Percentiles rank a stretch among this genome's conserved stretches.
Evolutionary conservation across 768 basidiomycete genomes (phyloP).

Genomic region (Naganishia randhawae): DNA sequence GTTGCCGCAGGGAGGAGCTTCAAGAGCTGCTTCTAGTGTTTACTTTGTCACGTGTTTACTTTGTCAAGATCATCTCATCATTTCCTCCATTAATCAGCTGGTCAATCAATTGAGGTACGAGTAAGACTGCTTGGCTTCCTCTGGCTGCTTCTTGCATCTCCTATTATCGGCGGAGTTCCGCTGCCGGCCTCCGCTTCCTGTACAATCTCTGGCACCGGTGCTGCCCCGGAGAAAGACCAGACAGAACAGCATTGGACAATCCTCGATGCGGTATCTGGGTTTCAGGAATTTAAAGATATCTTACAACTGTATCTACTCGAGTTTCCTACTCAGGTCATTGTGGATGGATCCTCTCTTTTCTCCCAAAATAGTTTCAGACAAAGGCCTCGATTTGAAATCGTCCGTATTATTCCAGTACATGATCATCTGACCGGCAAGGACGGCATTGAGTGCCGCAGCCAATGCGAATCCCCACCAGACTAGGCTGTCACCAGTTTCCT

Average conservation of each 20-base stretch:
- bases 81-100: no score
- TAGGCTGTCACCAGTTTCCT: conserved; percentile 78
- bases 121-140: no score
- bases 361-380: conserved; percentile 9
- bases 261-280: no score
- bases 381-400: conserved; percentile 5
- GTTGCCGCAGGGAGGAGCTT: neutral
- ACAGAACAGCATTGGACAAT: no score
- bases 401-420: conserved; percentile 53
- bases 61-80: no score
- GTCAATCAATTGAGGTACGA: no score
- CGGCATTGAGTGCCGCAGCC: conserved; percentile 72
- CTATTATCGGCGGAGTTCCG: no score
- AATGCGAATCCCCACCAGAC: conserved; percentile 79
- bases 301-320: conserved; percentile 2
- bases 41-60: neutral
- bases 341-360: neutral
- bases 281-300: no score
- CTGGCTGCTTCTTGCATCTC: no score
- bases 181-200: no score
- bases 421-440: conserved; percentile 82
- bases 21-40: neutral
- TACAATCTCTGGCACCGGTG: no score
- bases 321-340: neutral
- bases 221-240: no score